A percentile compares a stretch with the other conserved stretches of the same genome.
Conservation (phyloP, 1,284 basidiomycete species). For the Melanopsichium pennsylvanicum region DNA sequence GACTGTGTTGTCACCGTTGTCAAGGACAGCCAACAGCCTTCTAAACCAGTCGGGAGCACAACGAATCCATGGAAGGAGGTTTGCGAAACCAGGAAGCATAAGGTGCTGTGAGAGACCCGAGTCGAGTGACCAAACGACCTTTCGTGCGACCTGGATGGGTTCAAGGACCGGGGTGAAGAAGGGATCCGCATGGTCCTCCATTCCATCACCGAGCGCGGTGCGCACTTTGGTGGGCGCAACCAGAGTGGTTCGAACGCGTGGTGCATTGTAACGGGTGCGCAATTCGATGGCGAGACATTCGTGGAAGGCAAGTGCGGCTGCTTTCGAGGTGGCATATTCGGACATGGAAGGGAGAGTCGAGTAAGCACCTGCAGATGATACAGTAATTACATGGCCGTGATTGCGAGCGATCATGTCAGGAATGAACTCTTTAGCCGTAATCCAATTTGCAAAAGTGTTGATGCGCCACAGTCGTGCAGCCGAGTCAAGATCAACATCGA, state of each 20-base stretch:
- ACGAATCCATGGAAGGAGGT: slow-evolving; percentile 53
- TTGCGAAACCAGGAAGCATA: slow-evolving; percentile 53
- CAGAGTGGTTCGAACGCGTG: slow-evolving; percentile 58
- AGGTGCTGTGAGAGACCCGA: slow-evolving; percentile 58
- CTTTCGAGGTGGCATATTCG: slow-evolving; percentile 61
- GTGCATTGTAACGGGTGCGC: slow-evolving; percentile 55
- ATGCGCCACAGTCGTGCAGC: slow-evolving; percentile 53
- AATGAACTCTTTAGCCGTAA: slow-evolving; percentile 60
- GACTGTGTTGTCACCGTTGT: slow-evolving; percentile 58
- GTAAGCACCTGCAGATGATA: slow-evolving; percentile 60
- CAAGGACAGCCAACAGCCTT: slow-evolving; percentile 47
- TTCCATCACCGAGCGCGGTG: slow-evolving; percentile 60
- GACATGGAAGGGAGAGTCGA: slow-evolving; percentile 55
- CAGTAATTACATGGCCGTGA: slow-evolving; percentile 62
- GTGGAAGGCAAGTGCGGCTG: slow-evolving; percentile 61
- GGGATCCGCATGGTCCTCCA: slow-evolving; percentile 58
- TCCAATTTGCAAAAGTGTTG: slow-evolving; percentile 60
- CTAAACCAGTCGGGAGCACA: slow-evolving; percentile 58
- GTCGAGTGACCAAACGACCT: slow-evolving; percentile 55
- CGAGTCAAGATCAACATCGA: slow-evolving; percentile 47
- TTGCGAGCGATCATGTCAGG: slow-evolving; percentile 59
- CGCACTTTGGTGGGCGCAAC: slow-evolving; percentile 63
- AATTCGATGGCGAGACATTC: slow-evolving; percentile 61
- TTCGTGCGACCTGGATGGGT: slow-evolving; percentile 55
- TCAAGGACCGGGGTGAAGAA: slow-evolving; percentile 63